Evolutionary conservation across 106 monocot genomes (phyloP).

Genomic region (Cymbidium sinense): DNA sequence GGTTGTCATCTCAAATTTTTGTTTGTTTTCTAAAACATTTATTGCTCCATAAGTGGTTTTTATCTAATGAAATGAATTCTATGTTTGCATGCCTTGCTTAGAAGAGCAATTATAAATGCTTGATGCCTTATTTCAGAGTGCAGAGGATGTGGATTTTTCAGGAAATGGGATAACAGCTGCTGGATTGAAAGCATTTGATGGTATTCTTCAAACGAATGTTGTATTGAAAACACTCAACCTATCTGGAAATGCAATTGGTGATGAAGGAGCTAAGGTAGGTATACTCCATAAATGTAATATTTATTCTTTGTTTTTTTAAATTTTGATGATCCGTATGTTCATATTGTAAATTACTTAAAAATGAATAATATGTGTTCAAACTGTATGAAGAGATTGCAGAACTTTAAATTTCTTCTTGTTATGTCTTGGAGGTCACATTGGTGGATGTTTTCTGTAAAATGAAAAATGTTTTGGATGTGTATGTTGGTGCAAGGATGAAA

Average conservation of each 20-base stretch:
- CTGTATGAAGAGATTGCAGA: not conserved
- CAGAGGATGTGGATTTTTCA: constrained; percentile 95
- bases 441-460: constrained; percentile 1
- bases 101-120: not conserved
- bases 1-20: not conserved
- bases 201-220: constrained; percentile 81
- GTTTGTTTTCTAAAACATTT: not conserved
- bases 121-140: constrained; percentile 40
- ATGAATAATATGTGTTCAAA: not conserved
- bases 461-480: not conserved
- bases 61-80: not conserved
- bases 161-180: constrained; percentile 91
- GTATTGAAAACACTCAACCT: constrained; percentile 79
- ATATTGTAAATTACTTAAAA: constrained; percentile 1
- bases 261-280: constrained; percentile 93
- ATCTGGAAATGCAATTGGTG: constrained; percentile 92
- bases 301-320: constrained; percentile 5
- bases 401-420: not conserved
- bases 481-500: not conserved
- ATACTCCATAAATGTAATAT: constrained; percentile 7
- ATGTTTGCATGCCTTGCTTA: not conserved
- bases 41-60: not conserved
- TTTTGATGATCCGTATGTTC: not conserved
- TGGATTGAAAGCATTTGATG: constrained; percentile 96
- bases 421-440: not conserved